Evolutionary conservation across 495 filamentous ascomycete species (phyloP), one percentile per base, ranked within the genome.

Genomic region (Penicillium daleae): DNA sequence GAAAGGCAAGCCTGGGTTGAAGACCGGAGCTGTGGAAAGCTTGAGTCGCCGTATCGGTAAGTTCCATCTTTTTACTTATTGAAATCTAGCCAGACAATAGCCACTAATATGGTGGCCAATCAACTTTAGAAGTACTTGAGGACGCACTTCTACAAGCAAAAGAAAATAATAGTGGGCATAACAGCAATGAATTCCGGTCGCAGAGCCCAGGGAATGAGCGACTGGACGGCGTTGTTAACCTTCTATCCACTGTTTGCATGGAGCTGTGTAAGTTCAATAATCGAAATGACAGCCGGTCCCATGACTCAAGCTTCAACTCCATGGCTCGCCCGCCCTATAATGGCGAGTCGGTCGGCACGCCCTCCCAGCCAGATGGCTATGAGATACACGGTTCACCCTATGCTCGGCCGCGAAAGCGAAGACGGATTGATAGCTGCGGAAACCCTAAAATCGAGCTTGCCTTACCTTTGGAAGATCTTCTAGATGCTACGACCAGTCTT

Each of bases 1-100:
- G 42, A 62, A 59, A 32, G 13, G 35, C 13, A 74, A 74, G 56
- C 70, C 72, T 3, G 70, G 70, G 2, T 22, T 73, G 24, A 68
- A 68, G 55, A 54, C 66, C 2, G 72, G 72, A 9, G 70, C 70
- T 10, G 68, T 73, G 21, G 70, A 74, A 37, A 61, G 51, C 42
- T 50, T 73, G 33, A 69, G 63, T 42, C 66, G 68, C 17, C 66
- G 72, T 32, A 57, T 74, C 26, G 70, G 65, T 67, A 57, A 31
- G 50, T 15, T 39, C 13, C 15, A 24, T 44, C 3, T 7, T 22
- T 29, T 27, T 27, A 22, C 15, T n/a, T 5, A 22, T 24, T 12
- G 10, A 9, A 9, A 15, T 26, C 13, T 27, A 27, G 0, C 24
- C 3, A 4, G 1, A 13, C 4, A 52, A 31, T 31, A 5, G 26